These are phyloP conservation scores for Penicillium cinerascens DNA, from an alignment of 495 filamentous ascomycete genomes.

Conservation along the genomic window DNA sequence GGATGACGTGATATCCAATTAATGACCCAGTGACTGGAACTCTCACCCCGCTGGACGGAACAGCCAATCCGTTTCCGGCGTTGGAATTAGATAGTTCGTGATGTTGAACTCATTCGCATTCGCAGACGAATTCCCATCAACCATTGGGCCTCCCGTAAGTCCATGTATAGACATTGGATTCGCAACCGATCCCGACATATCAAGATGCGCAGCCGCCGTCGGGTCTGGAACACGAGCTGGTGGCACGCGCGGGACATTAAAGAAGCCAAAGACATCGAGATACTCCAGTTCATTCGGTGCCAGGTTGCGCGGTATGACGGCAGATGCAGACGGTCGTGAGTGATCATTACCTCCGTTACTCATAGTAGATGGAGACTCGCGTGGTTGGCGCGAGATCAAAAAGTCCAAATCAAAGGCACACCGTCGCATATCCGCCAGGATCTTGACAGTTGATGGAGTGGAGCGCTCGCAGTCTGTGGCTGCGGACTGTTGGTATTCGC, in stretches of 20 bases:
- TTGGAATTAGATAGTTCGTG: conserved; percentile 47
- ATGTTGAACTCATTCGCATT: conserved; percentile 47
- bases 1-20: neutral
- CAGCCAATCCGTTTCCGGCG: conserved; percentile 47
- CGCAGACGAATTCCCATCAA: conserved; percentile 18
- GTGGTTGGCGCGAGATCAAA: conserved; percentile 77
- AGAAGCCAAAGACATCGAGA: conserved; percentile 91
- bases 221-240: conserved; percentile 30
- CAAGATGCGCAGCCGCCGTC: conserved; percentile 13
- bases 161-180: conserved; percentile 46
- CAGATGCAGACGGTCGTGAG: conserved; percentile 18
- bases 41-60: conserved; percentile 35
- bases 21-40: neutral
- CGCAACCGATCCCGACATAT: conserved; percentile 30
- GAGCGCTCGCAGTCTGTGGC: conserved; percentile 58
- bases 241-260: conserved; percentile 78
- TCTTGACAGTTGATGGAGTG: conserved; percentile 76
- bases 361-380: conserved; percentile 41
- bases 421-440: conserved; percentile 83
- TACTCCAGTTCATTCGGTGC: conserved; percentile 81
- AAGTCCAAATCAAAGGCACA: conserved; percentile 83
- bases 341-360: conserved; percentile 29
- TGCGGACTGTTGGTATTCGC: conserved; percentile 65
- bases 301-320: conserved; percentile 51
- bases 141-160: conserved; percentile 26